Conservation (phyloP, 768 basidiomycete species). For the Clitopilus hobsonii region DNA sequence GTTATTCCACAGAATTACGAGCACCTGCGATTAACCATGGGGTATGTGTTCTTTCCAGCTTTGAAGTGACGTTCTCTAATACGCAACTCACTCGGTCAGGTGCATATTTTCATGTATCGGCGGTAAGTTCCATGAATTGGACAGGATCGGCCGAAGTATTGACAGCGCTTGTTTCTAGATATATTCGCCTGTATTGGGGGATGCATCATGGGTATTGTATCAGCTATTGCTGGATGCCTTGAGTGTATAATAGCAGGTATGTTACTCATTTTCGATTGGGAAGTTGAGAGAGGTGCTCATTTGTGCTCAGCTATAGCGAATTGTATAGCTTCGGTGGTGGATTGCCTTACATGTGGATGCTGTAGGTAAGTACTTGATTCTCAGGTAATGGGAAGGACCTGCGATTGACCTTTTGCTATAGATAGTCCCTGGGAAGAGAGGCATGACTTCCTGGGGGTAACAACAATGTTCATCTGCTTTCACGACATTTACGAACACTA, state of each 20-base stretch:
- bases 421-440: neutral
- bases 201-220: constrained; percentile 32
- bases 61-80: neutral
- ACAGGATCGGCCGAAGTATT: neutral
- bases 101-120: constrained; percentile 24
- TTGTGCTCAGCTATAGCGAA: constrained; percentile 33
- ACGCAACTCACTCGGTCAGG: neutral
- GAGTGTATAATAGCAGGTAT: constrained; percentile 44
- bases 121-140: constrained; percentile 11
- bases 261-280: constrained; percentile 7
- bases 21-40: neutral
- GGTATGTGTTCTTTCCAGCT: neutral
- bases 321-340: constrained; percentile 31
- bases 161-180: constrained; percentile 13
- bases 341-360: constrained; percentile 43
- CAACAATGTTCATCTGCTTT: neutral
- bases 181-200: constrained; percentile 41
- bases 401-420: neutral
- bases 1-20: neutral
- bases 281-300: neutral
- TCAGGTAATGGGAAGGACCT: neutral
- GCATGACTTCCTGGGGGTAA: neutral
- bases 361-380: constrained; percentile 26
- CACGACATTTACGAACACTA: constrained; percentile 24
- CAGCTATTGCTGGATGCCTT: constrained; percentile 34